phyloP scores from a whole-genome alignment of 768 basidiomycete genomes.

The Tricholoma flavovirens region DNA sequence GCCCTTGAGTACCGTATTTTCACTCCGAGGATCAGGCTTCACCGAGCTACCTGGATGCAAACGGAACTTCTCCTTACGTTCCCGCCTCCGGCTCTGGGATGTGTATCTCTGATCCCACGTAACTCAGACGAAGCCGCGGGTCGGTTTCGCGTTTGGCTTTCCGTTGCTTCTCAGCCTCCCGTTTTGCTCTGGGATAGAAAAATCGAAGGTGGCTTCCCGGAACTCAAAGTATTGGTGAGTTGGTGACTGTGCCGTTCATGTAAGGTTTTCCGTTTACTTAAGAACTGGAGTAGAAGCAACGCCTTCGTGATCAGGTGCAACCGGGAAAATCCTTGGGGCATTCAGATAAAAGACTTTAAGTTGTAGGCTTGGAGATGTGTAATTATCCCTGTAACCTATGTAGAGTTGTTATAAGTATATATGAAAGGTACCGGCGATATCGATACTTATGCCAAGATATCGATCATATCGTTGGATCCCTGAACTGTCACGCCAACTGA shows the following conservation, averaged over 20 bases:
- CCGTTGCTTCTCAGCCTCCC: slow-evolving; percentile 30
- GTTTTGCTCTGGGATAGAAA: slow-evolving; percentile 85
- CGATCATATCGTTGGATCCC: too few species aligned
- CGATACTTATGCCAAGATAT: too few species aligned
- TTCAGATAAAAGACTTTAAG: slow-evolving; percentile 56
- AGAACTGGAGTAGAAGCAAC: slow-evolving; percentile 70
- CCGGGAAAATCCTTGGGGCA: slow-evolving; percentile 83
- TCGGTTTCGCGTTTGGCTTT: slow-evolving; percentile 88
- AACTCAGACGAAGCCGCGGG: slow-evolving; percentile 82
- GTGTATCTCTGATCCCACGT: slow-evolving; percentile 68
- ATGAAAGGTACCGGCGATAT: background rate
- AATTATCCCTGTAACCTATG: background rate
- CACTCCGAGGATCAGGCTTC: slow-evolving; percentile 53
- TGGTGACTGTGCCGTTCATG: background rate
- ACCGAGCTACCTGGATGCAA: slow-evolving; percentile 89
- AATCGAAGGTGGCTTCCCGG: slow-evolving; percentile 86
- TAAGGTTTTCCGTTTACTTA: background rate
- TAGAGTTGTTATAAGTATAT: background rate
- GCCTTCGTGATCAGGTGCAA: slow-evolving; percentile 76
- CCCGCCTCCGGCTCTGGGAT: slow-evolving; percentile 64
- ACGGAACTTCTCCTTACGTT: slow-evolving; percentile 92
- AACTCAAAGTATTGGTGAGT: slow-evolving; percentile 76
- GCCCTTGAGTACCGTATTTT: background rate
- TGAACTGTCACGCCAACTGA: background rate
- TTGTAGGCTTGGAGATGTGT: background rate